Conservation (phyloP, 169 alveolate species). For the Ichthyophthirius multifiliis region DNA sequence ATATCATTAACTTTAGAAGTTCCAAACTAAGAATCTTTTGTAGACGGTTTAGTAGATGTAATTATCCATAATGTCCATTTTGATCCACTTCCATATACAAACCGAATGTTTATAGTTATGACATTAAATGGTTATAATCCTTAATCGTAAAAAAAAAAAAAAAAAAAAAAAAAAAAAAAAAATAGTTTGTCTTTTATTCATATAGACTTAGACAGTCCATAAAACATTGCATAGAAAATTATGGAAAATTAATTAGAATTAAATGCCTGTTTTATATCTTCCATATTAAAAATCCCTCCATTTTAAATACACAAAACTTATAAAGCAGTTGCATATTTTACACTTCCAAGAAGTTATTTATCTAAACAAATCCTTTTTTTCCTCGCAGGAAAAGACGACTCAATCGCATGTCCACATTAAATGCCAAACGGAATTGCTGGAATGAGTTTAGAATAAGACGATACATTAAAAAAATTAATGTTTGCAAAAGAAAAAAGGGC, state of each 20-base stretch:
- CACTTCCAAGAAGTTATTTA: constrained; percentile 72
- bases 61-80: constrained; percentile 67
- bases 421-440: constrained; percentile 87
- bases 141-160: constrained; percentile 41
- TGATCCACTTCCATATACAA: constrained; percentile 59
- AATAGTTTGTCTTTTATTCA: constrained; percentile 56
- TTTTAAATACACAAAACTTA: constrained; percentile 69
- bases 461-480: constrained; percentile 57
- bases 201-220: constrained; percentile 59
- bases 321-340: constrained; percentile 74
- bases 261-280: constrained; percentile 67
- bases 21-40: constrained; percentile 50
- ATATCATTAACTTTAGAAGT: constrained; percentile 62
- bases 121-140: constrained; percentile 75
- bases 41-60: constrained; percentile 63
- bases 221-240: constrained; percentile 66
- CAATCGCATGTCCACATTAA: constrained; percentile 65
- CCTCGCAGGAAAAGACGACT: constrained; percentile 78
- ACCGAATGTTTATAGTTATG: constrained; percentile 67
- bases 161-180: too few relatives aligned
- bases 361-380: constrained; percentile 70
- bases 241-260: constrained; percentile 39
- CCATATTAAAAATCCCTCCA: constrained; percentile 82
- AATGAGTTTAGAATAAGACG: constrained; percentile 74
- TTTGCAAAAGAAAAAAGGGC: constrained; percentile 42